Percentiles rank a stretch among this genome's conserved stretches.
phyloP scores from a whole-genome alignment of 1,139 yeast species.

The Yarrowia galli region DNA sequence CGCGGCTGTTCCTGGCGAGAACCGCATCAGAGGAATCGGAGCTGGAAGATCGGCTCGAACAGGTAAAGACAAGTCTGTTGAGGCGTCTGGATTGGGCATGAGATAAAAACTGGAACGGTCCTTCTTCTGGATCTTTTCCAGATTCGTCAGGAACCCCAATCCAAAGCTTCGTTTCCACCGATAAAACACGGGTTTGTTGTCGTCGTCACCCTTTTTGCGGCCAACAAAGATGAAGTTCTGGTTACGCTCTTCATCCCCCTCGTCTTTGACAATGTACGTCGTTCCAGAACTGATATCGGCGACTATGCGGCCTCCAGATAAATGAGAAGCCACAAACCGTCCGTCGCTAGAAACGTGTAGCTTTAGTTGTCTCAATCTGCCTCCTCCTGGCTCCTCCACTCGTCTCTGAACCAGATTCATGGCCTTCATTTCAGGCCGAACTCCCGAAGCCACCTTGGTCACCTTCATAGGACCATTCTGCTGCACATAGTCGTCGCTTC shows the following conservation, averaged over 20 bases:
- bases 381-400: background rate
- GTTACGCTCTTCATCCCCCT: background rate
- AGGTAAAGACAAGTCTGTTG: background rate
- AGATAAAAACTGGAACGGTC: constrained; percentile 1
- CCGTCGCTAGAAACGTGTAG: background rate
- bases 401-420: constrained; percentile 9
- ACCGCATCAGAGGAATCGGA: constrained; percentile 2
- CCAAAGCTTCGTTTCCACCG: constrained; percentile 9
- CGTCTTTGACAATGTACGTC: constrained; percentile 7
- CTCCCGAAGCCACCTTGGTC: background rate
- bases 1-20: constrained; percentile 8
- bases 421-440: background rate
- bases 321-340: background rate
- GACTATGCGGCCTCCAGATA: constrained; percentile 4
- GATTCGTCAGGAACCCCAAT: background rate
- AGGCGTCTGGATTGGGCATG: constrained; percentile 2
- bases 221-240: constrained; percentile 8
- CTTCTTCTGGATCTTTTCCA: constrained; percentile 1
- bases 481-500: constrained; percentile 12
- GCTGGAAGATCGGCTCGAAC: constrained; percentile 14
- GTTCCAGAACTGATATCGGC: background rate
- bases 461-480: constrained; percentile 4
- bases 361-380: background rate
- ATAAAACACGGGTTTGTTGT: constrained; percentile 7
- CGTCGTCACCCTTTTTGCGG: background rate